Conservation (phyloP, 2,329 filamentous ascomycete genomes). For the Colletotrichum liaoningense region DNA sequence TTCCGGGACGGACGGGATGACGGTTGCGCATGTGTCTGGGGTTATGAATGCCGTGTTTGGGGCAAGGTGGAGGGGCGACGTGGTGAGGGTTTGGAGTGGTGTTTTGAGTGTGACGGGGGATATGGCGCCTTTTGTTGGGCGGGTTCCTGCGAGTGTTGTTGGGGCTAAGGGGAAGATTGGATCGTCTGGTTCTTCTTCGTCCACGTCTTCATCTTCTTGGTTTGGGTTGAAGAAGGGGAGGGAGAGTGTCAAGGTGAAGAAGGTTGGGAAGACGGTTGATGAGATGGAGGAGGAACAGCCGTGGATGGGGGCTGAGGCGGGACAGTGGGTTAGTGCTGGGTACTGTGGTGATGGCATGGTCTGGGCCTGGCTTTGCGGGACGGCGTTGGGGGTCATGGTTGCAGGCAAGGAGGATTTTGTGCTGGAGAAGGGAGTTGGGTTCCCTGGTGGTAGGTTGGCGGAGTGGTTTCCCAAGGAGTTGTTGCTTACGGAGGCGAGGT, state of each 20-base stretch:
- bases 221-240: neutral
- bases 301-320: constrained; percentile 37
- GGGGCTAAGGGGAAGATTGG: constrained; percentile 40
- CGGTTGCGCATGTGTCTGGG: constrained; percentile 52
- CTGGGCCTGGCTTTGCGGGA: constrained; percentile 63
- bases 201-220: too few relatives aligned
- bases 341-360: constrained; percentile 66
- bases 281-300: neutral
- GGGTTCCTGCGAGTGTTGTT: constrained; percentile 44
- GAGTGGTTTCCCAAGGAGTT: constrained; percentile 56
- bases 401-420: constrained; percentile 49
- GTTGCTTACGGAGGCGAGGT: constrained; percentile 45
- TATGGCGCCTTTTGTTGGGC: constrained; percentile 61
- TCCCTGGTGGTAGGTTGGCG: constrained; percentile 48
- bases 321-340: constrained; percentile 64
- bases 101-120: constrained; percentile 61
- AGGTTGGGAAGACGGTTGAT: neutral
- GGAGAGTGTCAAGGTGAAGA: neutral
- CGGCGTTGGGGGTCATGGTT: constrained; percentile 59
- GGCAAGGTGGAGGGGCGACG: constrained; percentile 47
- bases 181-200: too few relatives aligned
- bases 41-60: constrained; percentile 56
- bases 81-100: constrained; percentile 61
- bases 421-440: constrained; percentile 44
- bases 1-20: constrained; percentile 50